These are phyloP conservation scores for Spathaspora hagerdaliae DNA, from an alignment of 805 yeast genomes.

Conservation along the genomic window DNA sequence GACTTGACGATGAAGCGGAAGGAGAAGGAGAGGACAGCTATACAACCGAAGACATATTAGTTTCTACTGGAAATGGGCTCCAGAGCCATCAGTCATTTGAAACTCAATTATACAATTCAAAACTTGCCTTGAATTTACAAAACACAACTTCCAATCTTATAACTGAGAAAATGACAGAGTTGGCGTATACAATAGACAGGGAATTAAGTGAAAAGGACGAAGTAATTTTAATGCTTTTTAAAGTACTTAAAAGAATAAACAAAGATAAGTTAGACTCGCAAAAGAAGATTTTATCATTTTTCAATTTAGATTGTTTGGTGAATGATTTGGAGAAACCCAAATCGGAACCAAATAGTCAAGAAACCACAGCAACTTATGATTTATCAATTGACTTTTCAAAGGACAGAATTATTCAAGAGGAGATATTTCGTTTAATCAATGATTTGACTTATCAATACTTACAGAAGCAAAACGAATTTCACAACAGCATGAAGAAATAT, in stretches of 20 bases:
- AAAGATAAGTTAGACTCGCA: conserved; percentile 27
- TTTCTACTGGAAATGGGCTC: neutral
- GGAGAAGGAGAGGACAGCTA: neutral
- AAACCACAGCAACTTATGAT: conserved; percentile 3
- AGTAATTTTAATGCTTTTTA: conserved; percentile 22
- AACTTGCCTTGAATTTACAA: conserved; percentile 30
- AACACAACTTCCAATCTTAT: conserved; percentile 29
- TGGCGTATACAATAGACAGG: conserved; percentile 33
- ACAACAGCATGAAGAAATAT: conserved; percentile 3
- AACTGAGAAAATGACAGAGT: conserved; percentile 36
- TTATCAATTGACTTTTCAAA: conserved; percentile 18
- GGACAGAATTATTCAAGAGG: conserved; percentile 38
- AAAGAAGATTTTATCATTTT: conserved; percentile 20
- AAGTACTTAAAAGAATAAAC: conserved; percentile 18
- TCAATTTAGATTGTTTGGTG: conserved; percentile 30
- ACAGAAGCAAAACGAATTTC: conserved; percentile 27
- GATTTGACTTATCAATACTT: conserved; percentile 35
- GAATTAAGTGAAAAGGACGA: conserved; percentile 37
- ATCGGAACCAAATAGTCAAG: conserved; percentile 12
- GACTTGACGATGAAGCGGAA: conserved; percentile 14
- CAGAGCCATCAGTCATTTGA: conserved; percentile 28
- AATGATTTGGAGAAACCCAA: conserved; percentile 16
- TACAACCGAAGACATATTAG: neutral
- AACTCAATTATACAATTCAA: conserved; percentile 32
- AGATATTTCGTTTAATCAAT: conserved; percentile 34